These are phyloP conservation scores for Lunularia cruciata DNA, from an alignment of 225 moss, liverwort and hornwort species.

Conservation along the genomic window DNA sequence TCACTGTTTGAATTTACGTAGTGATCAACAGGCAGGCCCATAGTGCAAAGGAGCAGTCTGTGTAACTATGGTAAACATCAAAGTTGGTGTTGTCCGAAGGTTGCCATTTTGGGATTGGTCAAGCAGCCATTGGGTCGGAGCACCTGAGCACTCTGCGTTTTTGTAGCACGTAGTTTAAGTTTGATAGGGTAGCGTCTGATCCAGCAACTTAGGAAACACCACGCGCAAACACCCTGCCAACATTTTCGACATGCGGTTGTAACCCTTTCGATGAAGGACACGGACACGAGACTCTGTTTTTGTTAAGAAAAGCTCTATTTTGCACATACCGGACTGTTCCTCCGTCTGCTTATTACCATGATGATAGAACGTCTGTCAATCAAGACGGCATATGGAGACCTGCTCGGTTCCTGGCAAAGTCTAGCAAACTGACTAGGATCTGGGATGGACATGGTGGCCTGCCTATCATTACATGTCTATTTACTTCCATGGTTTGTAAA, in stretches of 20 bases:
- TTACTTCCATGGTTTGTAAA: no score
- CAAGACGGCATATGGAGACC: no score
- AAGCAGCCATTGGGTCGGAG: constrained; percentile 2
- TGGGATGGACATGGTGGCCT: no score
- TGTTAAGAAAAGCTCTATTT: no score
- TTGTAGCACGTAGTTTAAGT: neutral
- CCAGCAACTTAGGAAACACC: neutral
- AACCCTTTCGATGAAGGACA: no score
- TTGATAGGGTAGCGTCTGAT: neutral
- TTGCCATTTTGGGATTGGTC: constrained; percentile 21
- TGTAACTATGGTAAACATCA: constrained; percentile 1
- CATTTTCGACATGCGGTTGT: constrained; percentile 1
- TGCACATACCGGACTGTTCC: no score
- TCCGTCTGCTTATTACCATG: no score
- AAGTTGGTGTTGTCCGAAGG: constrained; percentile 1
- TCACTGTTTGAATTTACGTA: neutral
- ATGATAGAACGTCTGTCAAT: no score
- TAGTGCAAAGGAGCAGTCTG: neutral
- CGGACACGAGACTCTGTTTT: neutral
- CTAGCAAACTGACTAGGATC: no score
- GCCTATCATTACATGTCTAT: no score
- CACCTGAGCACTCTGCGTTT: neutral
- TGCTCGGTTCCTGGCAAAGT: no score
- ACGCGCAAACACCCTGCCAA: neutral
- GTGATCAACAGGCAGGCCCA: neutral